Conservation (phyloP, 2,329 filamentous ascomycete species). For the Pseudogymnoascus sp. region DNA sequence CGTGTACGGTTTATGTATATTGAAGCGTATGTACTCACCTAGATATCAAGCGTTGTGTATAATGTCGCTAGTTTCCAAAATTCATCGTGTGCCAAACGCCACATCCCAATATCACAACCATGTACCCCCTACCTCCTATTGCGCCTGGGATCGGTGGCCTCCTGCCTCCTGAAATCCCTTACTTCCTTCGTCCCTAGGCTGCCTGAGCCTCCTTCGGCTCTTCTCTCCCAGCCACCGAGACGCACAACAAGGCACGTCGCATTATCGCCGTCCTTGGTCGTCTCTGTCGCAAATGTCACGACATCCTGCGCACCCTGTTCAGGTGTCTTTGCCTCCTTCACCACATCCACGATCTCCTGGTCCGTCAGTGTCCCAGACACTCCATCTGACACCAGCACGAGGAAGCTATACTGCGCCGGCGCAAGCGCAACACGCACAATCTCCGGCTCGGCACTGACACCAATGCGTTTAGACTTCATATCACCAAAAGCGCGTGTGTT, state of each 20-base stretch:
- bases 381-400: slow-evolving; percentile 83
- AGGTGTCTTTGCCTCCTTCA: slow-evolving; percentile 88
- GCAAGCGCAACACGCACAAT: slow-evolving; percentile 69
- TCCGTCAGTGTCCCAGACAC: slow-evolving; percentile 79
- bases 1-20: slow-evolving; percentile 6
- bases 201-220: slow-evolving; percentile 77
- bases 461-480: slow-evolving; percentile 82
- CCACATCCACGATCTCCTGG: slow-evolving; percentile 91
- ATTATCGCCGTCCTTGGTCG: slow-evolving; percentile 53
- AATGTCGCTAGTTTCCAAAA: slow-evolving; percentile 7
- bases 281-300: slow-evolving; percentile 82
- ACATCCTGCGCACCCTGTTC: slow-evolving; percentile 74
- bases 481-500: slow-evolving; percentile 95
- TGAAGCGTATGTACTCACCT: background rate
- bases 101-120: background rate
- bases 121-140: slow-evolving; percentile 30
- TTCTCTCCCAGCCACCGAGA: slow-evolving; percentile 61
- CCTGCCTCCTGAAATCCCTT: slow-evolving; percentile 70
- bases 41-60: background rate
- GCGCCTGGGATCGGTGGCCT: slow-evolving; percentile 74
- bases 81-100: background rate
- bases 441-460: slow-evolving; percentile 90
- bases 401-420: slow-evolving; percentile 79
- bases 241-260: slow-evolving; percentile 60
- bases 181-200: slow-evolving; percentile 89